These are phyloP conservation scores for Globisporangium perplexum DNA, from an alignment of 352 stramenopile genomes.

Conservation along the genomic window DNA sequence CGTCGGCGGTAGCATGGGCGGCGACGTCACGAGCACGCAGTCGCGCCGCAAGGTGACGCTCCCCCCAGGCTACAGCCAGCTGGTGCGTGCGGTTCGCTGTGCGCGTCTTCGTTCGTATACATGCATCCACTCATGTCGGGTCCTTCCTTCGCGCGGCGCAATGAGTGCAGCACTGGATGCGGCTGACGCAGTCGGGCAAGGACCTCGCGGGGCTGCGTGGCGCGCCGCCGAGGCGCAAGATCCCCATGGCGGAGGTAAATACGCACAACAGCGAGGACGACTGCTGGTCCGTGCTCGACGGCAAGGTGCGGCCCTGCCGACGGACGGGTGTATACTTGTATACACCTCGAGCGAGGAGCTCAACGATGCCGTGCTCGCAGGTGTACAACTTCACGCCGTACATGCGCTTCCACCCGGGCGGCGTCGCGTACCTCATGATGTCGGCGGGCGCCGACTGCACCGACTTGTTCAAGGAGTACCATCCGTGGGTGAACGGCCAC, in stretches of 20 bases:
- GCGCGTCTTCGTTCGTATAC: background rate
- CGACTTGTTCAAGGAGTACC: constrained; percentile 95
- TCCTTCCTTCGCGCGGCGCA: too few species aligned
- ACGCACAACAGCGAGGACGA: constrained; percentile 87
- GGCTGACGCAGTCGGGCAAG: constrained; percentile 67
- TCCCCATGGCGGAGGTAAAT: constrained; percentile 84
- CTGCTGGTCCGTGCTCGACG: constrained; percentile 91
- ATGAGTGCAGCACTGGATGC: constrained; percentile 92
- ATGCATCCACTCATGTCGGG: background rate
- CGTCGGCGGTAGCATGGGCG: constrained; percentile 20
- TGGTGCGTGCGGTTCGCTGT: constrained; percentile 30
- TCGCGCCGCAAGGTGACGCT: constrained; percentile 76
- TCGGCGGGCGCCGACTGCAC: constrained; percentile 93
- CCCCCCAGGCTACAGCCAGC: constrained; percentile 88
- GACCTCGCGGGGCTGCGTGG: constrained; percentile 83
- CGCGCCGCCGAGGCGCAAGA: constrained; percentile 39
- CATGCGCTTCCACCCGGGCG: constrained; percentile 97
- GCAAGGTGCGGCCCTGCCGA: constrained; percentile 85
- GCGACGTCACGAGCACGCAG: constrained; percentile 58
- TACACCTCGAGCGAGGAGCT: background rate
- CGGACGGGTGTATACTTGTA: background rate
- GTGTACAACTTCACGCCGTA: constrained; percentile 97
- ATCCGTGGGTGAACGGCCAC: constrained; percentile 93
- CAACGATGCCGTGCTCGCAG: background rate
- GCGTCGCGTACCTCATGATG: constrained; percentile 89